These are phyloP conservation scores for Talaromyces ruber DNA, from an alignment of 495 filamentous ascomycete species.

Conservation along the genomic window DNA sequence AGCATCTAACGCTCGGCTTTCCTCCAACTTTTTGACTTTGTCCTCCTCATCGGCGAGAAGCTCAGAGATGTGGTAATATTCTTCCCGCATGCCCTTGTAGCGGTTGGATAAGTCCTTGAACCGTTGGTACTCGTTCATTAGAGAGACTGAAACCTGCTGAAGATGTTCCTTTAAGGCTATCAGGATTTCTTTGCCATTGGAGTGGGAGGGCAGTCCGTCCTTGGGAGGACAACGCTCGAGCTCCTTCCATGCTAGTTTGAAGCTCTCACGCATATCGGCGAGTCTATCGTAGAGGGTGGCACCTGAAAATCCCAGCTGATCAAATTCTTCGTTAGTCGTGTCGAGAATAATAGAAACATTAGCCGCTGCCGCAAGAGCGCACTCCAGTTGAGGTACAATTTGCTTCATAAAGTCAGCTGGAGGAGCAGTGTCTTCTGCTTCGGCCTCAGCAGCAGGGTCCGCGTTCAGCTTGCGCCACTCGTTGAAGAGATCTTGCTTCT, in stretches of 20 bases:
- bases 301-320: conserved; percentile 47
- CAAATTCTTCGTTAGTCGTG: conserved; percentile 32
- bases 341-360: conserved; percentile 30
- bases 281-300: conserved; percentile 39
- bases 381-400: conserved; percentile 21
- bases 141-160: conserved; percentile 24
- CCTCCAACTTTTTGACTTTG: conserved; percentile 43
- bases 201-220: too few species aligned
- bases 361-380: conserved; percentile 25
- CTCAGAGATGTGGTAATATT: conserved; percentile 33
- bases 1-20: conserved; percentile 47
- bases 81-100: conserved; percentile 28
- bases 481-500: conserved; percentile 30
- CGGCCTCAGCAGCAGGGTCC: conserved; percentile 17
- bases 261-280: conserved; percentile 36
- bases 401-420: conserved; percentile 30
- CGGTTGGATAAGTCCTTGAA: conserved; percentile 23
- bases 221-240: too few species aligned
- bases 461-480: conserved; percentile 26
- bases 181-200: conserved; percentile 18
- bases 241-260: conserved; percentile 59
- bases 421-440: conserved; percentile 8
- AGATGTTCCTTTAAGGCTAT: conserved; percentile 27
- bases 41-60: conserved; percentile 30
- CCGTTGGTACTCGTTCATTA: conserved; percentile 22